Evolutionary conservation across 352 stramenopile species (phyloP), one percentile per base, ranked within the genome.

Genomic region (Globisporangium takayamanum): DNA sequence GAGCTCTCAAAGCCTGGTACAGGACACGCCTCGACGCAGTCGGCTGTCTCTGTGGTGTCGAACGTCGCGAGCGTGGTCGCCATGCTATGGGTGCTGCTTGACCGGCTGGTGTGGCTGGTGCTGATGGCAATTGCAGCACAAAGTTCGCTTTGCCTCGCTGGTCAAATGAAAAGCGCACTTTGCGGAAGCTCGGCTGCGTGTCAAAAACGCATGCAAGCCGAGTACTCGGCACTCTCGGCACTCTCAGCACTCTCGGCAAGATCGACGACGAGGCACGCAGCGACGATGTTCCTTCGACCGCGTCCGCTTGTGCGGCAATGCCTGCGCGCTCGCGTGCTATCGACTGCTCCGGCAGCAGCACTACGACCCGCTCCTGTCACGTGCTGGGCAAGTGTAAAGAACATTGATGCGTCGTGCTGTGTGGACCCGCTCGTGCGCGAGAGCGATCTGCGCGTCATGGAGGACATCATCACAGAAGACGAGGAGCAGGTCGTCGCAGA

Each of bases 11-110:
- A 79, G 50, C 77, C 81, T 28, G 59, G 46, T 5, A 92, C 68
- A 2, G 78, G 76, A 52, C 85, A 95, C 22, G 79, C 75, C 62
- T 95, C 85, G 39, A 95, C 83, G 60, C 85, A 95, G 71, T 95
- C 85, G 30, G 85, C 83, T 30, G 84, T 92, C 74, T 92, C 77
- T 15, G 55, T 61, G 44, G 82, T 92, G 64, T 88, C 82, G 59
- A 92, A 90, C 53, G 73, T 81, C 56, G 73, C 79, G n/a, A 89
- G 42, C 33, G 78, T 85, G 49, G 57, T 55, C 57, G 57, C 51
- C 39, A 56, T 63, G 44, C 28, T 25, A 18, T 50, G 18, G 10
- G 6, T 25, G 39, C 6, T 18, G n/a, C 50, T 3, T 15, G 45
- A 6, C 5, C 28, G 28, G 14, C 14, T 42, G 14, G 18, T 33